phyloP scores from a whole-genome alignment of 2,329 filamentous ascomycete species.

The Colletotrichum sp. region DNA sequence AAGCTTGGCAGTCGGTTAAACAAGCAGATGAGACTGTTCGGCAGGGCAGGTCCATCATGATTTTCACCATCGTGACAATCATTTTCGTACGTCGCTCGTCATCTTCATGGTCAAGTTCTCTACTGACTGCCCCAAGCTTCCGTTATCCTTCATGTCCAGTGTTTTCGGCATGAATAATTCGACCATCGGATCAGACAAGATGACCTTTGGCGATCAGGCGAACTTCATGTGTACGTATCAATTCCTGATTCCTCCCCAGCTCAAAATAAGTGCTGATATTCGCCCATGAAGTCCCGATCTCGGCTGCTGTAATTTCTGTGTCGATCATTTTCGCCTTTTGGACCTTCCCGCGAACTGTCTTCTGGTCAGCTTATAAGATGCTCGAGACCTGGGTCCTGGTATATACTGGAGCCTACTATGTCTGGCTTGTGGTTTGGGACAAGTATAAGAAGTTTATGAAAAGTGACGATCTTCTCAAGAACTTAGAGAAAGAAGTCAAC shows the following conservation, averaged over 20 bases:
- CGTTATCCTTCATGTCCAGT: conserved; percentile 39
- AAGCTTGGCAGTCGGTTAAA: conserved; percentile 44
- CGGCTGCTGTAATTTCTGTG: conserved; percentile 21
- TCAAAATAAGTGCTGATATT: too few species aligned
- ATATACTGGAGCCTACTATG: background rate
- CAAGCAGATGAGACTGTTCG: conserved; percentile 43
- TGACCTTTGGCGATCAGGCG: conserved; percentile 22
- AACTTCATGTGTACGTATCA: conserved; percentile 26
- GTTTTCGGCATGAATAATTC: conserved; percentile 43
- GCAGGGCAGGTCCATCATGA: conserved; percentile 48
- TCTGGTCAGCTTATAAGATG: background rate
- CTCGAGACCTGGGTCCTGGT: background rate
- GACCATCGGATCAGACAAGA: conserved; percentile 25
- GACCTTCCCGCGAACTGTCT: background rate
- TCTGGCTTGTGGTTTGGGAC: background rate
- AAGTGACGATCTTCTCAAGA: background rate
- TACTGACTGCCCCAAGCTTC: conserved; percentile 29
- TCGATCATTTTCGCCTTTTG: conserved; percentile 21
- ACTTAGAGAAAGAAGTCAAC: background rate
- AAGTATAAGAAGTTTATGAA: background rate
- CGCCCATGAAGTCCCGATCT: conserved; percentile 19
- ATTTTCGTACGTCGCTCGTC: conserved; percentile 41
- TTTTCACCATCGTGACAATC: conserved; percentile 52
- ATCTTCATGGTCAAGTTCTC: background rate
- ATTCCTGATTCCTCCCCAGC: too few species aligned